Evolutionary conservation across 2,329 filamentous ascomycete species (phyloP).

Genomic region (Hypoxylon sp.): DNA sequence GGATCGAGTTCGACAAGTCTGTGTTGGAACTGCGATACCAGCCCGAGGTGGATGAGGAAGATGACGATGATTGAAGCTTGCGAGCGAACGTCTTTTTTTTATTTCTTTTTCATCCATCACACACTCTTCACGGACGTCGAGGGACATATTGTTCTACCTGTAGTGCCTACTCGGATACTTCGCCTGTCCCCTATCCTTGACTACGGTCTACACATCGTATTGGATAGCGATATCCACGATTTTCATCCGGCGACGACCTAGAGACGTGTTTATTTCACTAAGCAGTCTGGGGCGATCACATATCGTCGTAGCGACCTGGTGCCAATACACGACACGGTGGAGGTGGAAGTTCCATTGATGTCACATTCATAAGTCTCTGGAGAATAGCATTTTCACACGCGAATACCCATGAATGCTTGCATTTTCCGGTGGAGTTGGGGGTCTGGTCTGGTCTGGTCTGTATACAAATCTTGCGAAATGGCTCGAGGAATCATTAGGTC

Average conservation of each 20-base stretch:
- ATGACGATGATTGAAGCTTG: constrained; percentile 6
- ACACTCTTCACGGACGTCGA: not conserved
- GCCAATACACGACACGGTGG: constrained; percentile 6
- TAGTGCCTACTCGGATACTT: not conserved
- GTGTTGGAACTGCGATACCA: constrained; percentile 75
- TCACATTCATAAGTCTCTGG: not conserved
- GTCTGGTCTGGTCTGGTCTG: constrained; percentile 19
- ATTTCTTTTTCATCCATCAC: not conserved
- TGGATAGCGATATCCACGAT: not conserved
- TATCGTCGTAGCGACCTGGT: not conserved
- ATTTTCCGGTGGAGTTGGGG: constrained; percentile 33
- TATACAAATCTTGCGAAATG: not conserved
- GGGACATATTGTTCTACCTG: too few species aligned
- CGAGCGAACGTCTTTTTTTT: not conserved
- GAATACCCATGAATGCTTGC: constrained; percentile 28
- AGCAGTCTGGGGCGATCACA: not conserved
- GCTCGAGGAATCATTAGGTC: not conserved
- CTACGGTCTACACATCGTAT: not conserved
- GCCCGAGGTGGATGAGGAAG: constrained; percentile 13
- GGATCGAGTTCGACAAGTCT: constrained; percentile 90
- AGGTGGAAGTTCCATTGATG: constrained; percentile 4
- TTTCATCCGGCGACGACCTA: not conserved
- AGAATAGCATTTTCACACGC: not conserved
- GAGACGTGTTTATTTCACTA: not conserved
- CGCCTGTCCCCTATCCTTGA: not conserved